These are phyloP conservation scores for Penicillium goetzii DNA, from an alignment of 495 filamentous ascomycete species.

Conservation along the genomic window DNA sequence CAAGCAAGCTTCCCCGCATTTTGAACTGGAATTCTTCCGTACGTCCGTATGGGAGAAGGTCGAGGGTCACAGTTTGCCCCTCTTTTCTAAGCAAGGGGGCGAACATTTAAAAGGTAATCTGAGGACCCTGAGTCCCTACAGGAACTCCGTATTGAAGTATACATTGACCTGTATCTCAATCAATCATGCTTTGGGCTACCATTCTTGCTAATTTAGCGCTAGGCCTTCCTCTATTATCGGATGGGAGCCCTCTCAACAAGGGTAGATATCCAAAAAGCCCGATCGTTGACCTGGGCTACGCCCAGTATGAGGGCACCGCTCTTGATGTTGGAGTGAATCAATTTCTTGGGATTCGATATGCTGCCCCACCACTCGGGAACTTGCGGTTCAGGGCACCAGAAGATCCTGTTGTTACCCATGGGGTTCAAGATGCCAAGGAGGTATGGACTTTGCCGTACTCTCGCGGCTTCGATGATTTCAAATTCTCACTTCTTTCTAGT, in stretches of 20 bases:
- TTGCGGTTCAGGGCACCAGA: constrained; percentile 2
- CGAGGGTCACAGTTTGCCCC: background rate
- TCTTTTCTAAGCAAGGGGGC: background rate
- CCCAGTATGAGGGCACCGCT: background rate
- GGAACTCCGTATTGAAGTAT: background rate
- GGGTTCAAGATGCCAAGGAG: background rate
- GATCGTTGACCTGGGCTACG: background rate
- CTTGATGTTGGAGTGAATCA: background rate
- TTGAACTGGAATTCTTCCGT: background rate
- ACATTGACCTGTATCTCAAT: background rate
- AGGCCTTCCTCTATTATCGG: background rate
- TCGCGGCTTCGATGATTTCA: background rate
- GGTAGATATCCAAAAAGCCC: background rate
- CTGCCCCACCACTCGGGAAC: background rate
- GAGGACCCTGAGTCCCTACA: background rate
- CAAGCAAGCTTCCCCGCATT: background rate
- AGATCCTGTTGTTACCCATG: background rate
- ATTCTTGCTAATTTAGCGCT: background rate
- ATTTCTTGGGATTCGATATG: constrained; percentile 7
- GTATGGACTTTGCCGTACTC: background rate
- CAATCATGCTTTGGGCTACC: background rate
- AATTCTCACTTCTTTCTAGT: background rate
- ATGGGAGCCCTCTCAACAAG: background rate
- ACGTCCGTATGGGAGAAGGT: background rate
- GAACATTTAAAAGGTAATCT: background rate